phyloP scores from a whole-genome alignment of 169 alveolate genomes.

The Blepharisma undulans region DNA sequence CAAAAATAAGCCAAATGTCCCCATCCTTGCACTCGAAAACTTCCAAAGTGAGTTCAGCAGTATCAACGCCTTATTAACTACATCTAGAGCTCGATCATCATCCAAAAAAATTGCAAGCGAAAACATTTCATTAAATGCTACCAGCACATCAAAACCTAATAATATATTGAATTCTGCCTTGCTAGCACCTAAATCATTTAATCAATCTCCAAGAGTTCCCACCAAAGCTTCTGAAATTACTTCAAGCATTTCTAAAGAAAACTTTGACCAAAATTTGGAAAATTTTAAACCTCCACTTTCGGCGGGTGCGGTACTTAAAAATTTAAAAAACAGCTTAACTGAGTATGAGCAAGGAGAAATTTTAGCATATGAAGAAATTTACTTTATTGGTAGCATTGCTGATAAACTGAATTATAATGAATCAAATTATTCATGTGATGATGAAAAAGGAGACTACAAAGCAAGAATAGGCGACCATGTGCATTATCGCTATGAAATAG shows the following conservation, averaged over 20 bases:
- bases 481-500: constrained; percentile 76
- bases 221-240: not conserved
- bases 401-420: not conserved
- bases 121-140: not conserved
- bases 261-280: not conserved
- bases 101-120: not conserved
- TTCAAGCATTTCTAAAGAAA: not conserved
- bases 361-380: not conserved
- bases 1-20: not conserved
- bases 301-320: not conserved
- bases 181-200: not conserved
- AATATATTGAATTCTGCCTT: not conserved
- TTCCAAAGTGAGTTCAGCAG: not conserved
- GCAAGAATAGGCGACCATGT: constrained; percentile 55
- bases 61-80: not conserved
- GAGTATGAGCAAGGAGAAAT: not conserved
- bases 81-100: not conserved
- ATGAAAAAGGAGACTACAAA: not conserved
- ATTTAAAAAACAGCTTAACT: not conserved
- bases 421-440: not conserved
- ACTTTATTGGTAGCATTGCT: not conserved
- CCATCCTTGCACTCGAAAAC: not conserved
- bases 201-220: not conserved
- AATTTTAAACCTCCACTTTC: not conserved
- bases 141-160: not conserved